A percentile compares a stretch with the other conserved stretches of the same genome.
Evolutionary conservation across 805 yeast species (phyloP).

Genomic region (Tetrapisispora phaffii): DNA sequence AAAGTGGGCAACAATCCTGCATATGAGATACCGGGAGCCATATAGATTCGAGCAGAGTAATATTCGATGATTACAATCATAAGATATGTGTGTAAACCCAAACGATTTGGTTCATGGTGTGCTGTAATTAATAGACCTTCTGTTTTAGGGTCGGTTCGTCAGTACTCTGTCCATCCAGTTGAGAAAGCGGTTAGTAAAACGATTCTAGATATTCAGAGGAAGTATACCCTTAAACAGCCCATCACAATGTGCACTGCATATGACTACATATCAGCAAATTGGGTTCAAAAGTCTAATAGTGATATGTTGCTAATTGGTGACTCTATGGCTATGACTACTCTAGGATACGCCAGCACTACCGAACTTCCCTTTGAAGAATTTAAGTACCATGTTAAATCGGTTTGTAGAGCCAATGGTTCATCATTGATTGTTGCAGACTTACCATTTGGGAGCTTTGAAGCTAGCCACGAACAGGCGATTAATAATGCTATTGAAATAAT

Average conservation of each 20-base stretch:
- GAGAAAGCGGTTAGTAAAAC: slow-evolving; percentile 4
- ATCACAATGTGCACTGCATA: slow-evolving; percentile 70
- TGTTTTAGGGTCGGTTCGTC: neutral
- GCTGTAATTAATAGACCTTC: neutral
- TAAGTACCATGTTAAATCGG: slow-evolving; percentile 65
- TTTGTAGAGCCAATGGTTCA: slow-evolving; percentile 53
- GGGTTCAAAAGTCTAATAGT: slow-evolving; percentile 55
- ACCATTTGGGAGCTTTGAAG: slow-evolving; percentile 82
- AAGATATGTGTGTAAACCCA: neutral
- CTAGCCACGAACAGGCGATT: slow-evolving; percentile 51
- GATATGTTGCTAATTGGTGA: slow-evolving; percentile 83
- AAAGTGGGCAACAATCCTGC: too few species aligned
- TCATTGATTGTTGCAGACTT: slow-evolving; percentile 74
- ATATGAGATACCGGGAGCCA: too few species aligned
- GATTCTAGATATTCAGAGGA: slow-evolving; percentile 32
- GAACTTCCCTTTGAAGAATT: slow-evolving; percentile 73
- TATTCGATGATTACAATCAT: neutral
- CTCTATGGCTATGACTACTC: slow-evolving; percentile 83
- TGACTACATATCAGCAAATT: slow-evolving; percentile 65
- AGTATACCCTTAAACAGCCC: slow-evolving; percentile 30
- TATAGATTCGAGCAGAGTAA: too few species aligned
- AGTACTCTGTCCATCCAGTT: slow-evolving; percentile 4
- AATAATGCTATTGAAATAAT: slow-evolving; percentile 50
- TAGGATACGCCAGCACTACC: slow-evolving; percentile 71
- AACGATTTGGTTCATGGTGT: neutral